Evolutionary conservation across 805 yeast species (phyloP).

Genomic region (Starmerella apicola): DNA sequence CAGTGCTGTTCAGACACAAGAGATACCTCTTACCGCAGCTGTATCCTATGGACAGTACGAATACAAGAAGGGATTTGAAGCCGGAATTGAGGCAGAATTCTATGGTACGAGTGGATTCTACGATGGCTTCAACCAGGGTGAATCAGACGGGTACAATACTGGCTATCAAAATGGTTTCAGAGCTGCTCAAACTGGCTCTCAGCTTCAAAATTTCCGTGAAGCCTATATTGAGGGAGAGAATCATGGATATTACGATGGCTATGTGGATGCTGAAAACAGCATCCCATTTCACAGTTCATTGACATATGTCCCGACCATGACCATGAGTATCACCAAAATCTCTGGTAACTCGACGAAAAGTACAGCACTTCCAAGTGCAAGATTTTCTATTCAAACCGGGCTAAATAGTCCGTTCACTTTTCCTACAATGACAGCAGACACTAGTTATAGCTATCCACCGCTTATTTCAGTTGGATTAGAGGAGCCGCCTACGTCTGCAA

Average conservation of each 20-base stretch:
- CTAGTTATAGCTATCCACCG: too few relatives aligned
- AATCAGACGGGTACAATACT: constrained; percentile 9
- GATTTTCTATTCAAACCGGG: too few relatives aligned
- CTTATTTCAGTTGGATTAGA: too few relatives aligned
- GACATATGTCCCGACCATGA: constrained; percentile 9
- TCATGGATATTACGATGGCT: constrained; percentile 14
- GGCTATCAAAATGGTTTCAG: constrained; percentile 15
- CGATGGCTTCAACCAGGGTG: constrained; percentile 9
- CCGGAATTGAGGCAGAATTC: background rate
- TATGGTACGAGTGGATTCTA: constrained; percentile 1
- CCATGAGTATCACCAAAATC: too few relatives aligned
- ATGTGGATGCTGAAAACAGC: constrained; percentile 13
- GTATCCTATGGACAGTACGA: too few relatives aligned
- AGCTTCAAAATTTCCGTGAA: constrained; percentile 1
- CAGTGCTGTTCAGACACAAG: too few relatives aligned
- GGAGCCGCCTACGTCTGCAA: too few relatives aligned
- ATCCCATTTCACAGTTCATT: constrained; percentile 2
- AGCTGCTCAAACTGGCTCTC: constrained; percentile 9
- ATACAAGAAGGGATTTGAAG: constrained; percentile 1
- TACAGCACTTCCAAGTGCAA: too few relatives aligned
- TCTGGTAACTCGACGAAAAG: too few relatives aligned
- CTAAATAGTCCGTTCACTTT: too few relatives aligned
- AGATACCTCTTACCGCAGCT: too few relatives aligned
- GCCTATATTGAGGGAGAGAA: constrained; percentile 12
- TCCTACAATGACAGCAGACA: too few relatives aligned